Evolutionary conservation across 2,329 filamentous ascomycete genomes (phyloP).

Genomic region (Hypoxylon sp.): DNA sequence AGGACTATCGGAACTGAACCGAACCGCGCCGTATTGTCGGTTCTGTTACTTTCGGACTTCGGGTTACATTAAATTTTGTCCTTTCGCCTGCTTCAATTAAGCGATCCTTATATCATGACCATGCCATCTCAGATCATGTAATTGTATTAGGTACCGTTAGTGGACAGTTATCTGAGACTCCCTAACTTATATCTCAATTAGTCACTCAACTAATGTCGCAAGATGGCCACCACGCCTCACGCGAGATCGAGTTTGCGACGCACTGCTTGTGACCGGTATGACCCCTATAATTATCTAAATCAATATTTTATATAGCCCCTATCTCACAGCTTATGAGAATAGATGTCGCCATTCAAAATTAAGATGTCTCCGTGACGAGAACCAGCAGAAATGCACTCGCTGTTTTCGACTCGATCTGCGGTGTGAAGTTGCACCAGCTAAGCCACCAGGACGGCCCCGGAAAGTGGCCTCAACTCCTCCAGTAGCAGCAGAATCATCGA

Average conservation of each 20-base stretch:
- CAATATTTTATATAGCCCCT: background rate
- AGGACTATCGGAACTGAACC: slow-evolving; percentile 23
- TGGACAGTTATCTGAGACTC: background rate
- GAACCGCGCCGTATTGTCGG: background rate
- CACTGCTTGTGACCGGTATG: slow-evolving; percentile 45
- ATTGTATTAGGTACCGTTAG: background rate
- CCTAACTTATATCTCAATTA: background rate
- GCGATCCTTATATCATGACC: background rate
- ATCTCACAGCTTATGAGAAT: slow-evolving; percentile 13
- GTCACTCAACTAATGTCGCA: background rate
- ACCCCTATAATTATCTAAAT: background rate
- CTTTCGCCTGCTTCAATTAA: background rate
- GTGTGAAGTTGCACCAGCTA: slow-evolving; percentile 40
- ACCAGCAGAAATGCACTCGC: slow-evolving; percentile 38
- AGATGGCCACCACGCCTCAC: slow-evolving; percentile 34
- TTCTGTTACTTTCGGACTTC: slow-evolving; percentile 1
- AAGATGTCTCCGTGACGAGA: slow-evolving; percentile 39
- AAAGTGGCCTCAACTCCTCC: slow-evolving; percentile 19
- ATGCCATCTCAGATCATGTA: background rate
- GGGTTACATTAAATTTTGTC: slow-evolving; percentile 15
- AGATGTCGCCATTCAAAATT: slow-evolving; percentile 44
- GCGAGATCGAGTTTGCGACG: slow-evolving; percentile 40
- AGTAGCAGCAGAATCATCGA: background rate
- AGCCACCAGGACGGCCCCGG: slow-evolving; percentile 40
- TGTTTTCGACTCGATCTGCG: slow-evolving; percentile 37